Base-by-base conservation (phyloP, 2,329 filamentous ascomycete genomes). In the Boeremia exigua region DNA sequence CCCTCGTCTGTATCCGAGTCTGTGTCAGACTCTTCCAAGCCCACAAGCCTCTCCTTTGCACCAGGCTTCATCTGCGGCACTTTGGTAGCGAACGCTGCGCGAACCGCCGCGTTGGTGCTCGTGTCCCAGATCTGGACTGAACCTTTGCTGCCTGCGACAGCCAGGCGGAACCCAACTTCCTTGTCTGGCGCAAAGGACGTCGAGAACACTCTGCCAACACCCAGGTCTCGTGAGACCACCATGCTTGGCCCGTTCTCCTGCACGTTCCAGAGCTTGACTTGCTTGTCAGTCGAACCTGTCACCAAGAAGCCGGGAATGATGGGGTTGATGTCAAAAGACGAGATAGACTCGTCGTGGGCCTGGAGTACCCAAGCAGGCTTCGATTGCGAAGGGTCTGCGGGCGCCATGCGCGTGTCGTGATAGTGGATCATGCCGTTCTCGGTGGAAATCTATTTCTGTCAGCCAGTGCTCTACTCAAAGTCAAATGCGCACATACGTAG, bases 231-330 rank as follows among this genome's bases (percentile, higher is more conserved):
- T 25, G 91, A 90, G 5, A 96, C 91, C 1, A 99, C 92, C 86
- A 99, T 90, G 58, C 87, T 90, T 1, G 95, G 95, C 2, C 92
- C 92, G 36, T 85, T 85, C 11, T 88, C 77, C 66, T 89, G 85
- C 54, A 97, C 87, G 77, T 96, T 96, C 95, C 95, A 99, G 54
- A 99, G 82, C 82, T 99, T 99, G 67, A 98, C 92, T 6, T 89
- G 91, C 81, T 92, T 94, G 81, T 99, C 95, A 12, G 91, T 93
- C 2, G 92, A 96, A 3, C 93, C 95, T 0, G 95, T 98, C 12
- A 87, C 95, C 77, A 99, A 85, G 82, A 91, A 97, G 38, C 95
- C 95, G 1, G 95, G 94, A 56, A 99, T 92, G 45, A 88, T 81
- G 3, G 88, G 84, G 81, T 97, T 98, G 78, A 98, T 85, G 75